Conservation (phyloP, 352 stramenopile genomes). For the Phytophthora crassamura region DNA sequence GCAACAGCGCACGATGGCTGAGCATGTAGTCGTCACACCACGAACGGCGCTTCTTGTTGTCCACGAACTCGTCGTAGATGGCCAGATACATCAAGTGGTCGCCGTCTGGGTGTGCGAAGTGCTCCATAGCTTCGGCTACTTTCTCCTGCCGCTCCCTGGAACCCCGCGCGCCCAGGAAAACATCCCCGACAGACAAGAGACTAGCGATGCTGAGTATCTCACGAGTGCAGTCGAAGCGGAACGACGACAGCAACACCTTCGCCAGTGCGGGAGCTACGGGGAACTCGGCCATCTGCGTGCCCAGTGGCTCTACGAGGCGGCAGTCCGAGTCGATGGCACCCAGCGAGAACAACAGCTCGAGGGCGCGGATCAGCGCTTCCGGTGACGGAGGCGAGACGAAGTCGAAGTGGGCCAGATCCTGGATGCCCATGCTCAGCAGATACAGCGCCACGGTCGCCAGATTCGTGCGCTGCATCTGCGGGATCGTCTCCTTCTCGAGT, state of each 20-base stretch:
- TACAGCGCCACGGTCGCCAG: slow-evolving; percentile 72
- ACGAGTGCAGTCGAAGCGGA: slow-evolving; percentile 82
- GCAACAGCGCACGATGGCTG: slow-evolving; percentile 57
- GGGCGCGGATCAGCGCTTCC: slow-evolving; percentile 70
- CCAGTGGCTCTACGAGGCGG: slow-evolving; percentile 80
- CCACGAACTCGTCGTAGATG: slow-evolving; percentile 78
- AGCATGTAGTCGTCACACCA: slow-evolving; percentile 84
- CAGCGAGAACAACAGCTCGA: slow-evolving; percentile 77
- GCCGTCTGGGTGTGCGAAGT: slow-evolving; percentile 70
- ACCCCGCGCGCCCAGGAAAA: slow-evolving; percentile 68
- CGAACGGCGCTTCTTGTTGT: slow-evolving; percentile 62
- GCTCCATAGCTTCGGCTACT: slow-evolving; percentile 68
- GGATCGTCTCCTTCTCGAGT: slow-evolving; percentile 70
- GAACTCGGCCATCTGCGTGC: slow-evolving; percentile 97
- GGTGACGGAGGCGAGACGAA: slow-evolving; percentile 81
- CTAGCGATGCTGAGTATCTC: slow-evolving; percentile 97
- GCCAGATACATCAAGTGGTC: slow-evolving; percentile 77
- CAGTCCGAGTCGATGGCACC: slow-evolving; percentile 67
- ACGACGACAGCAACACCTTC: slow-evolving; percentile 73
- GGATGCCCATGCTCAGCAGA: slow-evolving; percentile 86
- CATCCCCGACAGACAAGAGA: slow-evolving; percentile 94
- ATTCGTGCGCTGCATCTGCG: slow-evolving; percentile 88
- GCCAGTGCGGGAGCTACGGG: slow-evolving; percentile 93
- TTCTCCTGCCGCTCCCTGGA: slow-evolving; percentile 76
- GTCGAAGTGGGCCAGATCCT: slow-evolving; percentile 85